Base-by-base conservation (phyloP, 2,329 filamentous ascomycete genomes). In the Fusarium lyarnte region DNA sequence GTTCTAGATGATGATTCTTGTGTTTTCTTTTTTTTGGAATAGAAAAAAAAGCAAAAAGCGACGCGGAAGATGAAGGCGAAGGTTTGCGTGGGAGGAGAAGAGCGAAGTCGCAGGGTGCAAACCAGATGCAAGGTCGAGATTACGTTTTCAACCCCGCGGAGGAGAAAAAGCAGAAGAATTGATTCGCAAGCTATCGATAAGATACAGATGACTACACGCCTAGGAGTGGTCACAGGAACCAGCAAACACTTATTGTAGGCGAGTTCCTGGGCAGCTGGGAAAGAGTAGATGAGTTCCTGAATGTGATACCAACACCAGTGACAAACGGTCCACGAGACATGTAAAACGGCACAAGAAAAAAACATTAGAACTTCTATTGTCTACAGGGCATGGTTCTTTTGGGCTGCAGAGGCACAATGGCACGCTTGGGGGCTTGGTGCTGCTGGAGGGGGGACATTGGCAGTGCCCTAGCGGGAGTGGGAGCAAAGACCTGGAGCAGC, bases 291-390 rank as follows among this genome's bases (percentile, higher is more conserved):
- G n/a, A 19, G 29, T 25, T 43, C 19, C 31, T 33, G 25, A 23
- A 46, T 33, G 25, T 42, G 66, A 52, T 58, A 11, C 39, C 41
- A 64, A 69, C 64, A n/a, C 43, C 58, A 39, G 38, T 47, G 66
- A 51, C 65, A n/a, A 42, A 39, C 46, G 17, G 35, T 35, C 27
- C 27, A 47, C n/a, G 11, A 35, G 21, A 47, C 19, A 10, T 58
- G 33, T 10, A 17, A 49, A 25, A 6, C n/a, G 25, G 21, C 29
- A 25, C 3, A 2, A 69, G 25, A 9, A 51, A 49, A 12, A 33
- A 41, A 4, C 2, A 21, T 8, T 2, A 23, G 8, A 23, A 5
- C 45, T 16, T 10, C n/a, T 19, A 33, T 49, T 25, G 4, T 9
- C 8, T 8, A 21, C 8, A 2, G 5, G 29, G 11, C 4, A 27